phyloP scores from a whole-genome alignment of 2,329 filamentous ascomycete species.

The Apiospora pterosperma region DNA sequence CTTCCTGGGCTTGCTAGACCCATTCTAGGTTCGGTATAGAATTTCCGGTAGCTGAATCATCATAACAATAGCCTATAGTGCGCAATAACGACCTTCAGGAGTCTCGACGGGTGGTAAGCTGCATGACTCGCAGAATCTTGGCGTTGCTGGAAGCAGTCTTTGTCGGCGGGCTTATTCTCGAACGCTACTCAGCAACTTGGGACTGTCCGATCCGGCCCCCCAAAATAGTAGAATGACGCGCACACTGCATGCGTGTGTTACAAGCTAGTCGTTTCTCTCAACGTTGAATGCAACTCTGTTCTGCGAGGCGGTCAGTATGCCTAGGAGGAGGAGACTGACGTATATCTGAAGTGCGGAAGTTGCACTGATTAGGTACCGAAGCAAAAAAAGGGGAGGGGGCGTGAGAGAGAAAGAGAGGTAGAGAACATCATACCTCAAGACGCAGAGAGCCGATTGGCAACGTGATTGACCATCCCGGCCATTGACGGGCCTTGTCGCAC shows the following conservation, averaged over 20 bases:
- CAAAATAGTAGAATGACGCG: not conserved
- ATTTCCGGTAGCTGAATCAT: not conserved
- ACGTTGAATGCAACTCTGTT: not conserved
- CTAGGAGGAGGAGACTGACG: not conserved
- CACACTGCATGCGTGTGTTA: not conserved
- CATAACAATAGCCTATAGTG: not conserved
- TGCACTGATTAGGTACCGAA: not conserved
- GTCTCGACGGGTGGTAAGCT: not conserved
- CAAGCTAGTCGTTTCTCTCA: not conserved
- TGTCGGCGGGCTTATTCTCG: not conserved
- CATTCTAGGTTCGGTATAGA: not conserved
- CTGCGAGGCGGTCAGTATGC: not conserved
- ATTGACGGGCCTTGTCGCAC: not conserved
- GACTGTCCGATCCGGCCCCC: not conserved
- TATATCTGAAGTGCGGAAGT: not conserved
- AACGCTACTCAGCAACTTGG: not conserved
- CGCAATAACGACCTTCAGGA: too few relatives aligned
- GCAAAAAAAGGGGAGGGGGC: not conserved
- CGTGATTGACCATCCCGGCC: not conserved
- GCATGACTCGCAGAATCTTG: not conserved
- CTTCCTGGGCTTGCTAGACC: not conserved
- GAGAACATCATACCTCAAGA: not conserved
- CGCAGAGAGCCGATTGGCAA: not conserved
- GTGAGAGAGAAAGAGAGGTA: not conserved
- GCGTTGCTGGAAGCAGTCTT: not conserved